Conservation (phyloP, 768 basidiomycete species). For the Boletus subparvulus region DNA sequence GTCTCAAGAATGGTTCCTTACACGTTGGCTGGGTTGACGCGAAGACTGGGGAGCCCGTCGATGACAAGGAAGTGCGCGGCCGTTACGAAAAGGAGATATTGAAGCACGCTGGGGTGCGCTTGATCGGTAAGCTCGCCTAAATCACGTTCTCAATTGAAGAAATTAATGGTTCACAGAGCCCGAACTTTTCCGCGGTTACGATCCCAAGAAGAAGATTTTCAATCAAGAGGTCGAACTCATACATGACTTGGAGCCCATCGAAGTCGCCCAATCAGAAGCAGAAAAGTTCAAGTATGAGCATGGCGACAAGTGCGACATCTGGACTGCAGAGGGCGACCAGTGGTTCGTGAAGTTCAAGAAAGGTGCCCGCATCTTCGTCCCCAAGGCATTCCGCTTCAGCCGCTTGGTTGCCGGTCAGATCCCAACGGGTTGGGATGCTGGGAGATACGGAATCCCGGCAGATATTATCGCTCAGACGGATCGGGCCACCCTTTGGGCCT, state of each 20-base stretch:
- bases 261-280: slow-evolving; percentile 88
- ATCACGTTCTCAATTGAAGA: not conserved
- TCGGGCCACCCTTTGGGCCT: slow-evolving; percentile 89
- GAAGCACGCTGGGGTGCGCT: slow-evolving; percentile 84
- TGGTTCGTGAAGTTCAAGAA: slow-evolving; percentile 99
- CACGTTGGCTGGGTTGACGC: slow-evolving; percentile 99
- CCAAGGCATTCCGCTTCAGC: slow-evolving; percentile 94
- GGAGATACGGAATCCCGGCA: slow-evolving; percentile 93
- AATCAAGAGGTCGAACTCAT: slow-evolving; percentile 95
- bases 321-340: slow-evolving; percentile 89
- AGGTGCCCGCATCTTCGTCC: slow-evolving; percentile 88
- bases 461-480: slow-evolving; percentile 96
- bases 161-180: slow-evolving; percentile 62
- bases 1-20: slow-evolving; percentile 86
- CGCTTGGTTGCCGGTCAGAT: slow-evolving; percentile 94
- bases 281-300: slow-evolving; percentile 96
- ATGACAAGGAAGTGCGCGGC: slow-evolving; percentile 94
- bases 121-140: slow-evolving; percentile 71
- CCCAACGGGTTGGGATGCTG: slow-evolving; percentile 96
- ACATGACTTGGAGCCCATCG: slow-evolving; percentile 95
- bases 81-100: slow-evolving; percentile 95
- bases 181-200: slow-evolving; percentile 96
- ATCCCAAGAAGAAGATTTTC: slow-evolving; percentile 96
- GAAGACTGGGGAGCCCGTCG: slow-evolving; percentile 90
- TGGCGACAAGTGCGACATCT: slow-evolving; percentile 93